Evolutionary conservation across 2,329 filamentous ascomycete species (phyloP).

Genomic region (Aureobasidium sp.): DNA sequence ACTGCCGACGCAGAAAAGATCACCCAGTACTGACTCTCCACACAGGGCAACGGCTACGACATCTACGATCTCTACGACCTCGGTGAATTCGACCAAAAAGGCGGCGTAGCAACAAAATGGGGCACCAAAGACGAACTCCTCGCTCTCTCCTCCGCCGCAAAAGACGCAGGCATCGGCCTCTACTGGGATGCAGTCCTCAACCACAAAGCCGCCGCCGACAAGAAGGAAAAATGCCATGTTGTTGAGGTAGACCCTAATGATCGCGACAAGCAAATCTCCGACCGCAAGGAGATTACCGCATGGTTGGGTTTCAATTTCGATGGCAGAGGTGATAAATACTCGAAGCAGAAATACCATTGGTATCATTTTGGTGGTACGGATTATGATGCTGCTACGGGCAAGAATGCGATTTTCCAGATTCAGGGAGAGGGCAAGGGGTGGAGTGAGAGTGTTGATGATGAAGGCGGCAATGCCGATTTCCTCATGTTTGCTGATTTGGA

Average conservation of each 20-base stretch:
- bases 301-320: conserved; percentile 62
- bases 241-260: conserved; percentile 53
- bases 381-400: conserved; percentile 48
- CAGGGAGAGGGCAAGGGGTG: conserved; percentile 55
- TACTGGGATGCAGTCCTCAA: conserved; percentile 66
- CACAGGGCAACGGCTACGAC: conserved; percentile 51
- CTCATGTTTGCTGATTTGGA: conserved; percentile 65
- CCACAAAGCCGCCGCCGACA: conserved; percentile 61
- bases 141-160: conserved; percentile 44
- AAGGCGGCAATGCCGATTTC: conserved; percentile 59
- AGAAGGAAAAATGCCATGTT: conserved; percentile 53
- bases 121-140: conserved; percentile 55
- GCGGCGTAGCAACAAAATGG: conserved; percentile 57
- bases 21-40: not conserved
- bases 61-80: conserved; percentile 51
- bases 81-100: conserved; percentile 66
- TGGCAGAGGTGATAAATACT: conserved; percentile 53
- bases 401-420: conserved; percentile 57
- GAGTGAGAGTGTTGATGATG: conserved; percentile 50
- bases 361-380: conserved; percentile 59
- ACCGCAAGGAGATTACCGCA: conserved; percentile 53
- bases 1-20: not conserved
- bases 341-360: conserved; percentile 55
- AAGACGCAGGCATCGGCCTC: conserved; percentile 48
- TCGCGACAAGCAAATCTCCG: conserved; percentile 46